These are phyloP conservation scores for Scheffersomyces segobiensis DNA, from an alignment of 1,139 yeast species.

Conservation along the genomic window DNA sequence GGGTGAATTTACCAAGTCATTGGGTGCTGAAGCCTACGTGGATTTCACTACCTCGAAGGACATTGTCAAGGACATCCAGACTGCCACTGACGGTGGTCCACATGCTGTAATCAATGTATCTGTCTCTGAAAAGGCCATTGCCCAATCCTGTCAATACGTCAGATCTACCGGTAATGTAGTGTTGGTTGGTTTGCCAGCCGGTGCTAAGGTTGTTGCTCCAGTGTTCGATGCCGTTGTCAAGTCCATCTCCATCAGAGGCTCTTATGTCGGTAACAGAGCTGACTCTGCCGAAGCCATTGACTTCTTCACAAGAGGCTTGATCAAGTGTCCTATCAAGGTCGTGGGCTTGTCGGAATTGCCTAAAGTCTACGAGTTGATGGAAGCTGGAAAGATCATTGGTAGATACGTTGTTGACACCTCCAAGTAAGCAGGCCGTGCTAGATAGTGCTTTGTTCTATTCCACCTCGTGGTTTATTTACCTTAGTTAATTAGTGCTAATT, in stretches of 20 bases:
- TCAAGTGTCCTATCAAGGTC: slow-evolving; percentile 65
- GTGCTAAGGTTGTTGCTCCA: slow-evolving; percentile 60
- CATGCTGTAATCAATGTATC: slow-evolving; percentile 83
- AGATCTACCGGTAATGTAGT: slow-evolving; percentile 79
- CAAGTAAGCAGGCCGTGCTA: slow-evolving; percentile 14
- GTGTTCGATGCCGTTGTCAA: slow-evolving; percentile 68
- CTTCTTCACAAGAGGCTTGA: slow-evolving; percentile 68
- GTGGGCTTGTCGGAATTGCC: slow-evolving; percentile 65
- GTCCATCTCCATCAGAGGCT: slow-evolving; percentile 66
- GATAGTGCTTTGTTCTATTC: neutral
- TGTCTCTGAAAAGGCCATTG: slow-evolving; percentile 71
- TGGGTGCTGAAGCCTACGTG: slow-evolving; percentile 72
- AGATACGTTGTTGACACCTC: slow-evolving; percentile 65
- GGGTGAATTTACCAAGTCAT: slow-evolving; percentile 49
- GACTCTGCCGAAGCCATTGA: slow-evolving; percentile 78
- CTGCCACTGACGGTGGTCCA: slow-evolving; percentile 46
- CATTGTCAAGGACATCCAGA: slow-evolving; percentile 27
- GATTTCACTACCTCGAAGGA: slow-evolving; percentile 55
- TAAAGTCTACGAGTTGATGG: slow-evolving; percentile 64
- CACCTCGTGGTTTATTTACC: neutral
- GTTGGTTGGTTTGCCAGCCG: slow-evolving; percentile 78
- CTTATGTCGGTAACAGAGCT: slow-evolving; percentile 80
- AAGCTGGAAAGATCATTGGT: slow-evolving; percentile 70
- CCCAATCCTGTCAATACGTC: slow-evolving; percentile 67
- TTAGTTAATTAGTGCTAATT: neutral